A percentile compares a stretch with the other conserved stretches of the same genome.
These are phyloP conservation scores for Cutaneotrichosporon sp. DNA, from an alignment of 1,284 basidiomycete species.

Conservation along the genomic window DNA sequence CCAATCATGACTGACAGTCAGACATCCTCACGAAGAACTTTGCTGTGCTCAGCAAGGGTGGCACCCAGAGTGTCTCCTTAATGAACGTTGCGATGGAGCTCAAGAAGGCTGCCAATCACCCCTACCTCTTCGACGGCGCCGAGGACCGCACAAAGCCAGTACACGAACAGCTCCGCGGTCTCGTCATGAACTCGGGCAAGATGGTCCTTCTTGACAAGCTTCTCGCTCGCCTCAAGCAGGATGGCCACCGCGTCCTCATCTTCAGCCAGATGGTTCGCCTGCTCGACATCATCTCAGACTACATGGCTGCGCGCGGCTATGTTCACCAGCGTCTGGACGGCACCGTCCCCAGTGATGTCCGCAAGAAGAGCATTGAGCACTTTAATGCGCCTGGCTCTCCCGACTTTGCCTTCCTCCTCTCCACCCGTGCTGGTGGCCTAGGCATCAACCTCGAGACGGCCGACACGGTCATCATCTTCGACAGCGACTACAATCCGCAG, in stretches of 20 bases:
- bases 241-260: conserved; percentile 94
- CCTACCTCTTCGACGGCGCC: conserved; percentile 95
- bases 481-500: conserved; percentile 76
- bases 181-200: conserved; percentile 98
- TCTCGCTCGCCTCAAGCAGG: conserved; percentile 80
- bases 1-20: conserved; percentile 14
- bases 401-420: conserved; percentile 81
- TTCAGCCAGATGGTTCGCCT: conserved; percentile 99
- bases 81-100: conserved; percentile 96
- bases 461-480: conserved; percentile 98
- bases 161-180: conserved; percentile 88
- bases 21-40: conserved; percentile 98
- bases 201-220: conserved; percentile 96
- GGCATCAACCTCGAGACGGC: conserved; percentile 99
- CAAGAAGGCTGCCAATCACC: conserved; percentile 97
- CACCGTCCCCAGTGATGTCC: conserved; percentile 70
- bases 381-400: conserved; percentile 74
- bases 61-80: conserved; percentile 83
- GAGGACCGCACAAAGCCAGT: conserved; percentile 66
- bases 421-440: conserved; percentile 94
- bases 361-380: conserved; percentile 81
- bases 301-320: conserved; percentile 87
- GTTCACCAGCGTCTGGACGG: conserved; percentile 79
- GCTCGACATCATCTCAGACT: conserved; percentile 98
- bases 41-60: conserved; percentile 83